Evolutionary conservation across 2,329 filamentous ascomycete genomes (phyloP).

Genomic region (Coniosporium tulheliwenetii): DNA sequence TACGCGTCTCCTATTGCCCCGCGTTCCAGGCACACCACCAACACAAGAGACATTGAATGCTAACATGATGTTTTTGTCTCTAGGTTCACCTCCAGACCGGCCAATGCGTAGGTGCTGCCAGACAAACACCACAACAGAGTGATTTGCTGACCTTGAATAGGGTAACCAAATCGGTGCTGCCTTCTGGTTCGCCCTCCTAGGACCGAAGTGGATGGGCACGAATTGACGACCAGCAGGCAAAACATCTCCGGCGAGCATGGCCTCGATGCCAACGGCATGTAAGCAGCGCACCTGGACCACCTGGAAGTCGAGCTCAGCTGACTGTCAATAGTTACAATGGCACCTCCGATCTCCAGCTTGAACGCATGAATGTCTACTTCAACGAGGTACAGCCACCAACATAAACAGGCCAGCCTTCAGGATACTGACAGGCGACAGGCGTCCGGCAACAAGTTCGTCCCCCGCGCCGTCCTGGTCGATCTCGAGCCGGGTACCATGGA

Average conservation of each 20-base stretch:
- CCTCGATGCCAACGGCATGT: slow-evolving; percentile 93
- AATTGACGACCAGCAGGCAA: slow-evolving; percentile 21
- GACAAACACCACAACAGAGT: too few species aligned
- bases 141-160: slow-evolving; percentile 30
- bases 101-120: slow-evolving; percentile 65
- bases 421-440: slow-evolving; percentile 40
- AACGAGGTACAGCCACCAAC: slow-evolving; percentile 52
- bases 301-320: slow-evolving; percentile 1
- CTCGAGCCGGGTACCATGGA: slow-evolving; percentile 99
- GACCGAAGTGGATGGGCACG: not conserved
- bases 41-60: slow-evolving; percentile 10
- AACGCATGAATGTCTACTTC: slow-evolving; percentile 99
- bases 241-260: slow-evolving; percentile 60
- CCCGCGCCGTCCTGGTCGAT: slow-evolving; percentile 97
- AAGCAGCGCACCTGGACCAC: slow-evolving; percentile 35
- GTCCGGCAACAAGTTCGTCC: slow-evolving; percentile 97
- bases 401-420: slow-evolving; percentile 2
- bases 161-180: slow-evolving; percentile 99
- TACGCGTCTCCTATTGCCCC: slow-evolving; percentile 23
- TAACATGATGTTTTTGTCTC: slow-evolving; percentile 8
- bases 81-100: slow-evolving; percentile 99
- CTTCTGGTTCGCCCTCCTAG: slow-evolving; percentile 60
- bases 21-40: slow-evolving; percentile 14
- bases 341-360: slow-evolving; percentile 94
- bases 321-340: slow-evolving; percentile 74